These are phyloP conservation scores for Arachnopeziza araneosa DNA, from an alignment of 2,329 filamentous ascomycete genomes.

Conservation along the genomic window DNA sequence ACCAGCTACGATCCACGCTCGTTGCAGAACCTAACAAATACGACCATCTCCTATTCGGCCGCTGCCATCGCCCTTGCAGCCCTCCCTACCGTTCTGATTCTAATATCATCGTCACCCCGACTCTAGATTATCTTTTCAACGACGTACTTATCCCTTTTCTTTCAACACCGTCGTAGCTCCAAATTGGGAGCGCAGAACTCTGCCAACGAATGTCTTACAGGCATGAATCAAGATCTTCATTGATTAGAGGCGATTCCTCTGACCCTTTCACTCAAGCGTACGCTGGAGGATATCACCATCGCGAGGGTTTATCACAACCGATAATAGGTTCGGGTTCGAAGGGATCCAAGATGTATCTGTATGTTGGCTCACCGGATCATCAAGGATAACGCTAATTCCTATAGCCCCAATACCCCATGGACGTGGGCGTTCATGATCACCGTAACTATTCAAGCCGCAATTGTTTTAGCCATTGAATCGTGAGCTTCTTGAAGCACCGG, in stretches of 20 bases:
- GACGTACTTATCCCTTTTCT: background rate
- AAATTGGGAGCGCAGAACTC: slow-evolving; percentile 25
- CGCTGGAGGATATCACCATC: slow-evolving; percentile 31
- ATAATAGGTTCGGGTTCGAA: slow-evolving; percentile 24
- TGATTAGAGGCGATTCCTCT: slow-evolving; percentile 35
- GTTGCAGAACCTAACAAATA: background rate
- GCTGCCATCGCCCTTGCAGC: background rate
- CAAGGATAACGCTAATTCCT: slow-evolving; percentile 1
- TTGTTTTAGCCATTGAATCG: slow-evolving; percentile 82
- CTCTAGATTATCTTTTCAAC: background rate
- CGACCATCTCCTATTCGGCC: background rate
- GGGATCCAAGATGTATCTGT: slow-evolving; percentile 58
- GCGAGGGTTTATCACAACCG: slow-evolving; percentile 26
- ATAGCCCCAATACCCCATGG: slow-evolving; percentile 70
- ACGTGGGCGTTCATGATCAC: slow-evolving; percentile 78
- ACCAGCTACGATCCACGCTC: background rate
- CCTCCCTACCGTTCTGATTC: background rate
- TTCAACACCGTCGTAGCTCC: slow-evolving; percentile 14
- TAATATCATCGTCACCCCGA: background rate
- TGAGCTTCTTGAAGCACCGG: slow-evolving; percentile 43
- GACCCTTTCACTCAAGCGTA: slow-evolving; percentile 30
- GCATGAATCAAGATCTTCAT: slow-evolving; percentile 41
- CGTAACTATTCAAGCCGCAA: slow-evolving; percentile 68
- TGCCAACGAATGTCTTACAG: slow-evolving; percentile 41
- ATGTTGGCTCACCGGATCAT: slow-evolving; percentile 1